phyloP scores from a whole-genome alignment of 768 basidiomycete genomes.

The Steccherinum ochraceum region DNA sequence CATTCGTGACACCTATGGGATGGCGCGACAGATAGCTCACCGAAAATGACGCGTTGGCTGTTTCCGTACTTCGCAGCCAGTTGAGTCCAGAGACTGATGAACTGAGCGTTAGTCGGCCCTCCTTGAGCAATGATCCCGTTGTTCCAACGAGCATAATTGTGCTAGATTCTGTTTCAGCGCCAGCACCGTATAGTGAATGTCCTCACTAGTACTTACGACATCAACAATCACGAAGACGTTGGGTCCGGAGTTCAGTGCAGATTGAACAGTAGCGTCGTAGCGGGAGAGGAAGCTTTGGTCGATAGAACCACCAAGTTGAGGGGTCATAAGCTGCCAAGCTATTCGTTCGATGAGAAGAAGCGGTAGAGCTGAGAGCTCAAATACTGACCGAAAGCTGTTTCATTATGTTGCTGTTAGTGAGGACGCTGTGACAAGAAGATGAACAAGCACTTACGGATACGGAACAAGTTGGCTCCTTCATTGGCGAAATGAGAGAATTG shows the following conservation, averaged over 20 bases:
- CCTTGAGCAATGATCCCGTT: conserved; percentile 35
- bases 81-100: conserved; percentile 34
- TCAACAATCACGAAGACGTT: conserved; percentile 46
- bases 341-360: conserved; percentile 9
- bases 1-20: neutral
- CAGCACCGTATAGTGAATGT: neutral
- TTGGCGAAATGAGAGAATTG: conserved; percentile 44
- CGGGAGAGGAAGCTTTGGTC: conserved; percentile 35
- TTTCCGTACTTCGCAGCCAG: conserved; percentile 32
- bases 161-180: conserved; percentile 21
- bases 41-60: conserved; percentile 29
- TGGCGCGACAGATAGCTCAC: no score
- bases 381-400: conserved; percentile 23
- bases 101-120: conserved; percentile 36
- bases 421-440: neutral
- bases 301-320: conserved; percentile 41
- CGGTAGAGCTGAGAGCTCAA: conserved; percentile 2
- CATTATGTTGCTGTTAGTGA: neutral
- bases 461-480: conserved; percentile 45
- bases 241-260: conserved; percentile 33
- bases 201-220: conserved; percentile 30
- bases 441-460: conserved; percentile 26
- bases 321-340: conserved; percentile 51
- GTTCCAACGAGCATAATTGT: conserved; percentile 59
- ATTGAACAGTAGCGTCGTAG: conserved; percentile 45